Base-by-base conservation (phyloP, 2,329 filamentous ascomycete genomes). In the Epichloe baconii region DNA sequence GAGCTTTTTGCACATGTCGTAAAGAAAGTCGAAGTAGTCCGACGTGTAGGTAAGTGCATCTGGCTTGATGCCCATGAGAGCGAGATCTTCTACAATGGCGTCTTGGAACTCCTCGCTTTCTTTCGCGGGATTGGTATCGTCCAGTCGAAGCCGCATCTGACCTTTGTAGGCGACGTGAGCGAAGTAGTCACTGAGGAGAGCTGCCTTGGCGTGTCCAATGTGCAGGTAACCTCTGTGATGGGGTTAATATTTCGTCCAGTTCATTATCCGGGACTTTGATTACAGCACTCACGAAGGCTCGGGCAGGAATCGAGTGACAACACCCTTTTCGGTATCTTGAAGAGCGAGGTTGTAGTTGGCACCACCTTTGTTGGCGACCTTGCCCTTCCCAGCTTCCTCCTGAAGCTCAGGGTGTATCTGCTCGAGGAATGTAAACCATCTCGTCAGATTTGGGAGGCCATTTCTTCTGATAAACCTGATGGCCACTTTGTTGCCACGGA, bases 41-140 rank as follows among this genome's bases (percentile, higher is more conserved):
- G 87, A 94, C 2, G 93, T 96, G 72, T 91, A 94, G 17, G 87
- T 88, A 53, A 90, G 77, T 57, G 79, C 78, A 68, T 96, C 91
- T 21, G 90, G 87, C 70, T 86, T 87, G 68, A 98, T 87, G 34
- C 90, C 91, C 77, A 98, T 88, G 49, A 97, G 77, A 47, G 83
- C 82, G 48, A 96, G 78, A 68, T 98, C 93, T 71, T 95, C 85
- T 40, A 95, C 75, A 55, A 98, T 98, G 5, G 89, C 79, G 69
- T 97, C 89, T 66, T 97, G 85, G 66, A 85, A 98, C 71, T 97
- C 93, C 66, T 91, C 83, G 74, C 95, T 96, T 76, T 98, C 93
- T 68, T 97, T 97, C 54, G 86, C 83, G 7, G 93, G 93, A 70
- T 98, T 98, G 52, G 93, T 98, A 64, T 98, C 93, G 65, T 98